These are phyloP conservation scores for Nicotiana attenuata DNA, from an alignment of 257 asterid genomes.

Conservation along the genomic window DNA sequence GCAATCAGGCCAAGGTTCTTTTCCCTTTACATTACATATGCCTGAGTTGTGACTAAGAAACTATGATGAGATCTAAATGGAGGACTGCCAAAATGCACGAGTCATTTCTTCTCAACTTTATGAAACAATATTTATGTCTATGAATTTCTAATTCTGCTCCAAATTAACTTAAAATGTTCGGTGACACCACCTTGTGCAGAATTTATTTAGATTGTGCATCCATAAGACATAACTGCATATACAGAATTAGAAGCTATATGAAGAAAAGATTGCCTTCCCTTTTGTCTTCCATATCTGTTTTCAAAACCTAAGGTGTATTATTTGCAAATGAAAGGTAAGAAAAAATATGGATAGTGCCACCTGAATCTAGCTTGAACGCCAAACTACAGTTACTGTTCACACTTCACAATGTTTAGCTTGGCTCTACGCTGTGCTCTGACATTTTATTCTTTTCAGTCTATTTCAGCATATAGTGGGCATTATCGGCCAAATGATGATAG, in stretches of 20 bases:
- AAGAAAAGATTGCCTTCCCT: neutral
- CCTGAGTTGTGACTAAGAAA: neutral
- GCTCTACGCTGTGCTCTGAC: conserved; percentile 4
- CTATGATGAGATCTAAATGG: neutral
- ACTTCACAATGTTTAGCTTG: neutral
- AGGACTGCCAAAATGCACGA: neutral
- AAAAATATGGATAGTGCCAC: neutral
- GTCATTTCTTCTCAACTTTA: neutral
- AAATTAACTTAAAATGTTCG: neutral
- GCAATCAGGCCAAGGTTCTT: too few species aligned
- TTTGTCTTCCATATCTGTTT: neutral
- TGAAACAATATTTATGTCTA: neutral
- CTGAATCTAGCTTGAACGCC: neutral
- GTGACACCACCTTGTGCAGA: neutral
- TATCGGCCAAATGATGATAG: conserved; percentile 86
- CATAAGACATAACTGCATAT: neutral
- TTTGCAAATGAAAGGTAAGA: neutral
- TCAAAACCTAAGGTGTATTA: neutral
- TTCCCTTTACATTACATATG: neutral
- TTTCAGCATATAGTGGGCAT: conserved; percentile 97
- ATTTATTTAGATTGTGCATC: neutral
- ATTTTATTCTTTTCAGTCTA: conserved; percentile 39
- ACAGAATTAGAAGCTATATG: neutral
- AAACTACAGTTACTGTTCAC: neutral
- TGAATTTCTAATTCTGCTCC: neutral